Conservation (phyloP, 208 protist species). For the Trichomonas gallinae region DNA sequence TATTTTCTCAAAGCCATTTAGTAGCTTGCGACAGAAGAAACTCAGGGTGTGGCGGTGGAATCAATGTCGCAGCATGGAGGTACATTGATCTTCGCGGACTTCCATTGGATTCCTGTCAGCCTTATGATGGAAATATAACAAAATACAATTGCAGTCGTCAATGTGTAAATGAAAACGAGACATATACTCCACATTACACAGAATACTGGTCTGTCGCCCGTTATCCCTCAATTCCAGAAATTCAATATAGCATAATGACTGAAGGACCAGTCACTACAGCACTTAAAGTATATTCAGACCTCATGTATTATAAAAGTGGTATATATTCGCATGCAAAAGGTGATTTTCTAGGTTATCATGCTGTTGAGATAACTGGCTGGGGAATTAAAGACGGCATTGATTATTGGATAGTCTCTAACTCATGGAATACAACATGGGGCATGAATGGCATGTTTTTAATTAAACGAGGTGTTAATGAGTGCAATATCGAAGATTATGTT, state of each 20-base stretch:
- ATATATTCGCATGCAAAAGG: constrained; percentile 39
- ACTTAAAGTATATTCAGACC: constrained; percentile 42
- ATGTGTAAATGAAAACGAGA: background rate
- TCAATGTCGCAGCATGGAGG: constrained; percentile 1
- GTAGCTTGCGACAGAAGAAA: constrained; percentile 15
- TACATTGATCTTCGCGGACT: constrained; percentile 19
- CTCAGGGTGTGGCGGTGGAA: constrained; percentile 25
- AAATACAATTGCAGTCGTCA: background rate
- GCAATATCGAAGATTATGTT: constrained; percentile 41
- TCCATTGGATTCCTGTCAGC: constrained; percentile 6
- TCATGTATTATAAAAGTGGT: constrained; percentile 36
- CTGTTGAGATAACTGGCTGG: constrained; percentile 42
- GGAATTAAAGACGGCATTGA: constrained; percentile 34
- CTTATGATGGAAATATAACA: background rate
- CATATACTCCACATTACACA: background rate
- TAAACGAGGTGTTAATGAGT: constrained; percentile 37
- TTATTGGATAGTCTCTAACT: constrained; percentile 32
- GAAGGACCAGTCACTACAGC: constrained; percentile 36
- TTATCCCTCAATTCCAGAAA: constrained; percentile 21
- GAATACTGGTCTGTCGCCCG: background rate
- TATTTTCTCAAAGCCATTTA: constrained; percentile 21
- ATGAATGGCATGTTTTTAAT: constrained; percentile 28
- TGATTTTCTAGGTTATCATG: constrained; percentile 32
- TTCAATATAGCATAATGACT: constrained; percentile 31
- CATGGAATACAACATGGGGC: constrained; percentile 30